Evolutionary conservation across 805 yeast species (phyloP).

Genomic region (Clavispora vitiphila): DNA sequence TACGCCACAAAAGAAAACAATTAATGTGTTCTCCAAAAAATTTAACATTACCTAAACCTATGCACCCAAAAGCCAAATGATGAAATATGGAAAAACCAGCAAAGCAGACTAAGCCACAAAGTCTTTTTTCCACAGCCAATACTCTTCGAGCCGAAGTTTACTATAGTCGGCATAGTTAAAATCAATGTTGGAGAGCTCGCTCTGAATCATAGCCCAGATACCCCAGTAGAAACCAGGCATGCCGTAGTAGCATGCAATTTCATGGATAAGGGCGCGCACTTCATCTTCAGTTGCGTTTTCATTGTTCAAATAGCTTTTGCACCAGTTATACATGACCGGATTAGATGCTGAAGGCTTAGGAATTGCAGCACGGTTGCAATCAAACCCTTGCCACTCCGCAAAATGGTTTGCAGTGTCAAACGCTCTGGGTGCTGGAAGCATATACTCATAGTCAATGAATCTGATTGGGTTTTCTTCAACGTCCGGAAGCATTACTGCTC

Average conservation of each 20-base stretch:
- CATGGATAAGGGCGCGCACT: slow-evolving; percentile 46
- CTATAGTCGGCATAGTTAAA: slow-evolving; percentile 66
- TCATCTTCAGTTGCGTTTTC: slow-evolving; percentile 22
- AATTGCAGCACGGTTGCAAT: slow-evolving; percentile 57
- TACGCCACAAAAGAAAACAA: too few relatives aligned
- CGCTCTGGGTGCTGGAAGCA: slow-evolving; percentile 68
- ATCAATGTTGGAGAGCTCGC: slow-evolving; percentile 63
- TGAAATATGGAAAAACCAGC: too few relatives aligned
- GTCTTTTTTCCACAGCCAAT: slow-evolving; percentile 59
- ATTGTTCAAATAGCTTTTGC: slow-evolving; percentile 46
- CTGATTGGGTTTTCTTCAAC: slow-evolving; percentile 39
- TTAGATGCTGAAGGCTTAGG: slow-evolving; percentile 47
- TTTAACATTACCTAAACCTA: too few relatives aligned
- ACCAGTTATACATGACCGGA: slow-evolving; percentile 51
- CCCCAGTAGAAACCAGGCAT: slow-evolving; percentile 86
- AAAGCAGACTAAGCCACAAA: too few relatives aligned
- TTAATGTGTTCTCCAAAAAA: too few relatives aligned
- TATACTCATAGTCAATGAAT: slow-evolving; percentile 69
- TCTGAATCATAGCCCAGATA: slow-evolving; percentile 75
- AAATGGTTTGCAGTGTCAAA: slow-evolving; percentile 73
- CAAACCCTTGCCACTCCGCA: slow-evolving; percentile 80
- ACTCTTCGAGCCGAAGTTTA: slow-evolving; percentile 55
- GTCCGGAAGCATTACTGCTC: slow-evolving; percentile 8
- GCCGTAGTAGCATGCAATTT: slow-evolving; percentile 61
- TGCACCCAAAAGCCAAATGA: too few relatives aligned